Base-by-base conservation (phyloP, 768 basidiomycete species). In the Phylloporus scabripes region DNA sequence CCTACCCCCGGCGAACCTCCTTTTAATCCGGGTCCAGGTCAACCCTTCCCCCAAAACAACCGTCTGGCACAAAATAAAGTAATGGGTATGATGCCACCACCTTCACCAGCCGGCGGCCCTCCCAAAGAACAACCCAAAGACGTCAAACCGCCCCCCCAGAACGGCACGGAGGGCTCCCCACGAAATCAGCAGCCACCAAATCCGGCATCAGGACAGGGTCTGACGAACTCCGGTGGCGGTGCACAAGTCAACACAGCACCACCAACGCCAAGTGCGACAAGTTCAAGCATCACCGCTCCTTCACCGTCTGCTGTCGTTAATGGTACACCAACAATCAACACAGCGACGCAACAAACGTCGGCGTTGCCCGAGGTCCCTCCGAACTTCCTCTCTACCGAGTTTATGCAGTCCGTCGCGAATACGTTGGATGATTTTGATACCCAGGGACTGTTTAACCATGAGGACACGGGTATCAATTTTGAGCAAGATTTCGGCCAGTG, bases 401-500 rank as follows among this genome's bases (percentile, higher is more conserved):
- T 80, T 45, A 75, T 81, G 49, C 68, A 73, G 52, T 72, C 67
- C 11, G 66, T 74, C 9, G 66, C 67, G 18, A 65, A 49, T 41
- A 61, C 69, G 21, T 50, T 78, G 60, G 76, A 76, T 21, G 65
- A 68, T 37, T 69, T 72, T 39, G 71, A 69, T 26, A 20, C 60
- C 5, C 58, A 59, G 24, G 52, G 60, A 12, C 48, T 80, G 36
- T 78, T 80, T 59, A 62, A 71, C 40, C 55, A 65, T n/a, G 72
- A 75, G 43, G 73, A 72, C 2, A 71, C 77, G 50, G 52, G 52
- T 0, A 66, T 85, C 60, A 80, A 83, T 59, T 85, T 85, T 55
- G 85, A 85, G 64, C 72, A 82, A 59, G 85, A 85, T 58, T 87
- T 87, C 65, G 80, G 82, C 48, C 81, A 84, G 58, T 87, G 84